phyloP scores from a whole-genome alignment of 768 basidiomycete genomes.

The Suillus ampliporus region DNA sequence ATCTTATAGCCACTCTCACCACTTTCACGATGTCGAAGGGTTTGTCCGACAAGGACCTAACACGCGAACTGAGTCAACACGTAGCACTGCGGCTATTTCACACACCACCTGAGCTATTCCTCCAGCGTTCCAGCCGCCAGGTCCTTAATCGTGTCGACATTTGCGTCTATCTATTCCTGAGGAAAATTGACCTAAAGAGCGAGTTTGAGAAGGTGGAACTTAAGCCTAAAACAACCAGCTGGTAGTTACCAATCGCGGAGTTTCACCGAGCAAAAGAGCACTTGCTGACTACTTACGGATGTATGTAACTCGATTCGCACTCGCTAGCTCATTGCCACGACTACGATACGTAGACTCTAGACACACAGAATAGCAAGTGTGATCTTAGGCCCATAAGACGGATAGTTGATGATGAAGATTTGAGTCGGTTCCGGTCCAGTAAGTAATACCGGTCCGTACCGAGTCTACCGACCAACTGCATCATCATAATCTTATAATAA shows the following conservation, averaged over 20 bases:
- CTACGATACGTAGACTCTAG: background rate
- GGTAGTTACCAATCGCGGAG: constrained; percentile 14
- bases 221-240: background rate
- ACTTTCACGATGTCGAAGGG: constrained; percentile 99
- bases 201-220: background rate
- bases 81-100: background rate
- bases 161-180: constrained; percentile 19
- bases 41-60: constrained; percentile 87
- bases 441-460: background rate
- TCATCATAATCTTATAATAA: background rate
- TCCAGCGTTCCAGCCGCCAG: constrained; percentile 90
- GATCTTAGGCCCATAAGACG: background rate
- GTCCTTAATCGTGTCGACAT: constrained; percentile 76
- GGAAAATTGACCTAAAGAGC: background rate
- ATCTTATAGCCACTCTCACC: constrained; percentile 52
- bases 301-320: background rate
- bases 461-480: background rate
- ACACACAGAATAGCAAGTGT: background rate
- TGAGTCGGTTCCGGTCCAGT: background rate
- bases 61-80: constrained; percentile 17
- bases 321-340: background rate
- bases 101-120: constrained; percentile 82
- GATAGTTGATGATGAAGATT: background rate
- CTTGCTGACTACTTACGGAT: background rate
- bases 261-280: constrained; percentile 29